Percentiles rank a stretch among this genome's conserved stretches.
Conservation (phyloP, 495 filamentous ascomycete species). For the Penicillium mononematosum region DNA sequence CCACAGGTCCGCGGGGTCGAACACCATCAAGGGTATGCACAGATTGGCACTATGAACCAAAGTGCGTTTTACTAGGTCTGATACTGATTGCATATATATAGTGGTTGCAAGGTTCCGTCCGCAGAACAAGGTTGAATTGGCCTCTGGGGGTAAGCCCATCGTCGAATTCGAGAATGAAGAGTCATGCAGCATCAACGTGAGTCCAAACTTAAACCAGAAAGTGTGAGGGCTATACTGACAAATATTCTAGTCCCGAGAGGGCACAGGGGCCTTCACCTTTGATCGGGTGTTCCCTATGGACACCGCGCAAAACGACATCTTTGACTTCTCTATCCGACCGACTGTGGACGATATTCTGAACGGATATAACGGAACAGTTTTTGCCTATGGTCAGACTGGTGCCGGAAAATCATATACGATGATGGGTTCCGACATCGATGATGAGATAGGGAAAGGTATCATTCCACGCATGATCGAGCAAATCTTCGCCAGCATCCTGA, state of each 20-base stretch:
- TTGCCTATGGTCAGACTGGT: conserved; percentile 97
- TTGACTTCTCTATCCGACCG: conserved; percentile 92
- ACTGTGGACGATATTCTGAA: conserved; percentile 98
- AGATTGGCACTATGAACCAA: conserved; percentile 9
- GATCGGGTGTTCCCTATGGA: conserved; percentile 95
- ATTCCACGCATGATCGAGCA: conserved; percentile 98
- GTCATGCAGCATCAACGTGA: conserved; percentile 81
- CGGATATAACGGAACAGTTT: conserved; percentile 98
- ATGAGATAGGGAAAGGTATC: conserved; percentile 83
- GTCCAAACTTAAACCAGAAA: conserved; percentile 24
- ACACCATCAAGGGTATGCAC: conserved; percentile 70
- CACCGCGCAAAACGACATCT: conserved; percentile 84
- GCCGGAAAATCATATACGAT: conserved; percentile 99
- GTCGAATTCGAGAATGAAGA: conserved; percentile 85
- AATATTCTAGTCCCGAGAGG: conserved; percentile 69
- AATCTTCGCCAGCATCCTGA: conserved; percentile 91
- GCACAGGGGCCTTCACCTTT: conserved; percentile 85
- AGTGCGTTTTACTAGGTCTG: not conserved
- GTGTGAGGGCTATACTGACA: conserved; percentile 12
- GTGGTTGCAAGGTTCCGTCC: conserved; percentile 97
- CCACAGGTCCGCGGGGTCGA: conserved; percentile 46
- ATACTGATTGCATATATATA: conserved; percentile 22
- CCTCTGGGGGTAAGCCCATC: conserved; percentile 86
- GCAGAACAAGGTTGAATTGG: conserved; percentile 89
- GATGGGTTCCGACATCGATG: conserved; percentile 97